Base-by-base conservation (phyloP, 129 eudicot genomes). In the Saussurea involucrata region DNA sequence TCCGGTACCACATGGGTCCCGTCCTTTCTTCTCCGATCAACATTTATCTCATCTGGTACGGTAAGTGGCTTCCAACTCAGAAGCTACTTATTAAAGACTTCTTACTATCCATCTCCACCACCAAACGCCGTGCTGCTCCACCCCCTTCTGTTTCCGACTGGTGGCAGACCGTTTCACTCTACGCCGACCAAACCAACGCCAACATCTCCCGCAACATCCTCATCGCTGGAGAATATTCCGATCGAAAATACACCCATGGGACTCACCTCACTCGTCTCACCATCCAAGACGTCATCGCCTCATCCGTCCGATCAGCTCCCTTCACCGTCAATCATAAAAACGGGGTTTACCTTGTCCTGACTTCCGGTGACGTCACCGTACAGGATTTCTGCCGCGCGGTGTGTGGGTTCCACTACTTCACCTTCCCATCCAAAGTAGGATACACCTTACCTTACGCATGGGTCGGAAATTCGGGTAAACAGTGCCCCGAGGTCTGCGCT, bases 1-100 rank as follows among this genome's bases (percentile, higher is more conserved):
- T 93, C 70, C 86, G 87, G 13, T 93, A 93, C 88, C 98, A 93
- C 74, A 93, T 93, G 98, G 98, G 98, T 11, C 98, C 98, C 0
- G 98, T 93, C 18, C 86, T 93, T 44, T 90, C 98, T 6, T 87
- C 97, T 24, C 92, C 92, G 1, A 93, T 93, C 85, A 93, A 89
- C 77, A 78, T 91, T 27, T 85, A 93, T 72, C 82, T 91, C 42
- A 87, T 93, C 37, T 93, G 98, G 98, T 93, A 93, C 66, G 98
- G 98, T 12, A 83, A 84, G 29, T 93, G 98, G 98, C 31, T 86
- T 34, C 83, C 80, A 0, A 10, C 88, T 33, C 97, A 93, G 5
- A 68, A 73, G 22, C 80, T 78, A 32, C 61, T 71, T 4, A 83
- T 84, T 20, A 80, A 76, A 36, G 84, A 84, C 63, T 80, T 84